Conservation (phyloP, 352 stramenopile species). For the Phytophthora idaei region DNA sequence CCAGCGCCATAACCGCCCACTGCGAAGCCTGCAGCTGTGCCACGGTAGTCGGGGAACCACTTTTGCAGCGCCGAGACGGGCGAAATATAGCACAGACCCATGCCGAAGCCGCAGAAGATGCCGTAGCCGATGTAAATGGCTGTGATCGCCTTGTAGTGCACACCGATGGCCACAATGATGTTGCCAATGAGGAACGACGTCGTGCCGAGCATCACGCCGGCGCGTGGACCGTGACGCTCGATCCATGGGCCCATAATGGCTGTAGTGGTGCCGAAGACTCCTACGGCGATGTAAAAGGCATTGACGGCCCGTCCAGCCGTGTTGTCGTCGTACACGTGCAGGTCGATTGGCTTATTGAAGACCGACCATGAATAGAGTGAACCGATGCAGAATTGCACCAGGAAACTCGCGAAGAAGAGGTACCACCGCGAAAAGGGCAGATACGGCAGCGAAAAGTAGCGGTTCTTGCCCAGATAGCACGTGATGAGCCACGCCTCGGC, state of each 20-base stretch:
- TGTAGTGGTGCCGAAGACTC: slow-evolving; percentile 53
- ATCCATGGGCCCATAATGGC: slow-evolving; percentile 72
- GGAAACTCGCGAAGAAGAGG: slow-evolving; percentile 61
- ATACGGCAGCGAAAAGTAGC: slow-evolving; percentile 43
- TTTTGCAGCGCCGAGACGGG: slow-evolving; percentile 68
- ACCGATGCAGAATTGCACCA: slow-evolving; percentile 69
- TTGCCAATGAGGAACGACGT: slow-evolving; percentile 54
- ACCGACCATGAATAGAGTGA: slow-evolving; percentile 74
- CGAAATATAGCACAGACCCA: slow-evolving; percentile 74
- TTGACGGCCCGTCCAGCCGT: slow-evolving; percentile 52
- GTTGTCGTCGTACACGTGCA: slow-evolving; percentile 44
- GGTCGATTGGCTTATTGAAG: slow-evolving; percentile 71
- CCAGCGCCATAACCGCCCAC: slow-evolving; percentile 63
- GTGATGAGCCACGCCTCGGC: slow-evolving; percentile 60
- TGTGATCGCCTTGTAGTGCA: slow-evolving; percentile 50
- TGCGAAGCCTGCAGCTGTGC: slow-evolving; percentile 62
- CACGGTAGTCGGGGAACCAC: slow-evolving; percentile 75
- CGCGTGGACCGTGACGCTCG: slow-evolving; percentile 55
- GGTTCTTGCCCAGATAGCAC: slow-evolving; percentile 55
- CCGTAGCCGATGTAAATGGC: slow-evolving; percentile 70
- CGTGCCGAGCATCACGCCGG: slow-evolving; percentile 46
- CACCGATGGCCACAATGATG: slow-evolving; percentile 53
- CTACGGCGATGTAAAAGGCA: slow-evolving; percentile 65
- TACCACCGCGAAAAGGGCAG: slow-evolving; percentile 60
- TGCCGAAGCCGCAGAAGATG: slow-evolving; percentile 59